Evolutionary conservation across 345 rosid species (phyloP).

Genomic region (Eucalyptus fibrosa): DNA sequence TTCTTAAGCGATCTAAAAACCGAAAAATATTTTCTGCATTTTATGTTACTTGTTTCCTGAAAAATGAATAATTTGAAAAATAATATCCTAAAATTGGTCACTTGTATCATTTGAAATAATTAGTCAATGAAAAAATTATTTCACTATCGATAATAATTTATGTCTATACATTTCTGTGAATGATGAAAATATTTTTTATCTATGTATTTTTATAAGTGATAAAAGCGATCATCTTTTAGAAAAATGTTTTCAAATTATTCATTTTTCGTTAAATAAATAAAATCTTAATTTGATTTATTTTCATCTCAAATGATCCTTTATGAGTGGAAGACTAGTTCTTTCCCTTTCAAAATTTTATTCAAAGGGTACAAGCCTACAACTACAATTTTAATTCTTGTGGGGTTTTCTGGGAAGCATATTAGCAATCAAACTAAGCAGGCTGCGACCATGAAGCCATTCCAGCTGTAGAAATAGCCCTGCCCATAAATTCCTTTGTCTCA

Average conservation of each 20-base stretch:
- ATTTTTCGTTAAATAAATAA: not conserved
- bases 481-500: not conserved
- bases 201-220: not conserved
- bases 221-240: rapidly evolving
- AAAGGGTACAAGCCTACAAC: not conserved
- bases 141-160: rapidly evolving
- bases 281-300: not conserved
- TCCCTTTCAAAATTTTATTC: not conserved
- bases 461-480: not conserved
- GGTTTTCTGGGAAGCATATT: not conserved
- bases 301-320: not conserved
- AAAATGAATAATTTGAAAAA: not conserved
- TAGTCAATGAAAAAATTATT: not conserved
- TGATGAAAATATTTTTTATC: not conserved
- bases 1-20: too few species aligned
- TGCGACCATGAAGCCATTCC: not conserved
- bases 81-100: not conserved
- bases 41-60: rapidly evolving
- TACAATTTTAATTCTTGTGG: not conserved
- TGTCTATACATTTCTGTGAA: not conserved
- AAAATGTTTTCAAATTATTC: not conserved
- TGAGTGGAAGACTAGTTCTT: not conserved
- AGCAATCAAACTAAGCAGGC: not conserved
- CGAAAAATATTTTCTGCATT: too few species aligned
- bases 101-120: not conserved